Base-by-base conservation (phyloP, 108 stramenopile genomes). In the Cyclotella kingstonii region DNA sequence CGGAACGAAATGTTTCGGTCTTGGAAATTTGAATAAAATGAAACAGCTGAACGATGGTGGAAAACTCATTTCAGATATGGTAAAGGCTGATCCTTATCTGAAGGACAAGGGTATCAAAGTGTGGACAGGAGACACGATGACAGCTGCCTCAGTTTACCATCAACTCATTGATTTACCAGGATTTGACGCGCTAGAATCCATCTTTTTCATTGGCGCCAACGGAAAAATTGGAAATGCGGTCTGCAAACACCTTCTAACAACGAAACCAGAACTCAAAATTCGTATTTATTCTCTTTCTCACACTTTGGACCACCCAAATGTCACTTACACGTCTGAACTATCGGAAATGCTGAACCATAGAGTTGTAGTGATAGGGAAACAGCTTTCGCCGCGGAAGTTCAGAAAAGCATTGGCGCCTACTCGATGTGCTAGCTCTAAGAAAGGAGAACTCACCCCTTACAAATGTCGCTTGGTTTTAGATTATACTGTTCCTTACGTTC, bases 21-120 rank as follows among this genome's bases (percentile, higher is more conserved):
- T 85, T 12, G 84, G 84, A 29, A 85, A 85, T 66, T 72, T 82
- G 60, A 85, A 85, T 56, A 85, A 85, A 60, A 85, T 85, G 84
- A 85, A 85, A 73, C 84, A 85, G 60, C 60, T 85, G 15, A 85
- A 85, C 51, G 84, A 85, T 60, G 84, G 84, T 26, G 84, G 84
- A 19, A 45, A 69, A 42, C 81, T 80, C 26, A 81, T 85, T 52
- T 77, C 70, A 34, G 79, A 82, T 28, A 75, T 85, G 77, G 69
- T 85, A 14, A 66, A 80, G 53, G 58, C 77, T 1, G 84, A 85
- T 58, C 59, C 67, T 22, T 77, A 78, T 51, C 67, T 85, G 39
- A 74, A 78, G 49, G 81, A 85, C 59, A 82, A 82, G 79, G 79
- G 80, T 26, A 78, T 85, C 43, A 42, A 68, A 9, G 77, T 85